These are phyloP conservation scores for Fusarium subtropicale DNA, from an alignment of 2,329 filamentous ascomycete genomes.

Conservation along the genomic window DNA sequence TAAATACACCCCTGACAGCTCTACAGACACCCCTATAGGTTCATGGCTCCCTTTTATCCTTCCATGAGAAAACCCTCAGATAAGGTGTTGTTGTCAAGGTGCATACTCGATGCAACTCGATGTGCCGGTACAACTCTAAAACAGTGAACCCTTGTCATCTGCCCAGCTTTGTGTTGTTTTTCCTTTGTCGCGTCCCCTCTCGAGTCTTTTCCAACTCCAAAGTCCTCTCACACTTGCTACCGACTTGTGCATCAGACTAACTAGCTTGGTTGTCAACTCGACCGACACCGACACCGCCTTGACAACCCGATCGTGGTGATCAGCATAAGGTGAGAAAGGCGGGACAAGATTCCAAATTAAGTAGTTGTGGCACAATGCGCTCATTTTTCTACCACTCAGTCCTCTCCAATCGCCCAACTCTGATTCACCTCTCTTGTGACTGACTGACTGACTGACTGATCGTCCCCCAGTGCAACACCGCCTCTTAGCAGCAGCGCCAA, in stretches of 20 bases:
- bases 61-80: slow-evolving; percentile 31
- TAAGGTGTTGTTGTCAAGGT: slow-evolving; percentile 40
- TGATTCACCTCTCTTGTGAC: slow-evolving; percentile 27
- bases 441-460: slow-evolving; percentile 19
- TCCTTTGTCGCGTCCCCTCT: slow-evolving; percentile 10
- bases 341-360: slow-evolving; percentile 18
- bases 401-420: slow-evolving; percentile 3
- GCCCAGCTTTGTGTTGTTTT: slow-evolving; percentile 22
- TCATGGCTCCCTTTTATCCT: not conserved
- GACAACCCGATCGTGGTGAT: slow-evolving; percentile 6
- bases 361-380: slow-evolving; percentile 13
- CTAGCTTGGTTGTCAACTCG: slow-evolving; percentile 12
- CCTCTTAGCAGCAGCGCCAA: slow-evolving; percentile 43
- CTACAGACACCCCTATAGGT: slow-evolving; percentile 7
- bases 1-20: slow-evolving; percentile 7
- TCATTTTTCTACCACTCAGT: slow-evolving; percentile 31
- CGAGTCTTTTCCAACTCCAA: not conserved
- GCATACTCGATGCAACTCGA: slow-evolving; percentile 30
- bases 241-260: not conserved
- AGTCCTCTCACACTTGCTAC: not conserved
- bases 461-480: slow-evolving; percentile 15
- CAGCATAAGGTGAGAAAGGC: slow-evolving; percentile 16
- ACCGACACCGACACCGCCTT: slow-evolving; percentile 34
- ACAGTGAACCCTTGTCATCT: slow-evolving; percentile 12
- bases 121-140: slow-evolving; percentile 44